These are phyloP conservation scores for Xerocomus alliaceus DNA, from an alignment of 1,284 basidiomycete species.

Conservation along the genomic window DNA sequence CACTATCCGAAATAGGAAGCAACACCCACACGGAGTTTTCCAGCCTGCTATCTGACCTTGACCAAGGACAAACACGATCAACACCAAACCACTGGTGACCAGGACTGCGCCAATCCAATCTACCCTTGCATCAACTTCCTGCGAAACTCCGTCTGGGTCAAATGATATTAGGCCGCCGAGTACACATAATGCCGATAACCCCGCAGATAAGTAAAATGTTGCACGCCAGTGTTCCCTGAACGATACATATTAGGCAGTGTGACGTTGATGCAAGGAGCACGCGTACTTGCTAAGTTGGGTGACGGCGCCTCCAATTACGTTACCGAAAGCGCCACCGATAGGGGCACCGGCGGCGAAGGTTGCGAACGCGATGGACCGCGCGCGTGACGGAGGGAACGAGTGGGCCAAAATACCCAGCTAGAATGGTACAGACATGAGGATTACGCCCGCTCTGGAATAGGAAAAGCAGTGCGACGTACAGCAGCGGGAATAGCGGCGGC, in stretches of 20 bases:
- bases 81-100: conserved; percentile 75
- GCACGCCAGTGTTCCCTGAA: conserved; percentile 64
- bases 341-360: conserved; percentile 83
- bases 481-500: conserved; percentile 74
- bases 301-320: conserved; percentile 72
- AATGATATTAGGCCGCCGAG: conserved; percentile 60
- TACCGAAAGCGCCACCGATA: conserved; percentile 75
- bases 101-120: conserved; percentile 86
- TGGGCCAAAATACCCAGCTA: conserved; percentile 82
- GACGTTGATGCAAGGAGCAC: neutral
- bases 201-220: conserved; percentile 62
- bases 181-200: conserved; percentile 56
- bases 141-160: conserved; percentile 55
- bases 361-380: conserved; percentile 76
- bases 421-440: neutral
- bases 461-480: conserved; percentile 48
- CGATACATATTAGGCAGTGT: conserved; percentile 2
- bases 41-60: conserved; percentile 80
- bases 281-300: conserved; percentile 62
- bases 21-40: conserved; percentile 70
- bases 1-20: neutral
- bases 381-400: conserved; percentile 70
- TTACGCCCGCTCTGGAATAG: neutral
- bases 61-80: conserved; percentile 82
- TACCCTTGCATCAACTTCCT: conserved; percentile 62